These are phyloP conservation scores for Trichosporon inkin DNA, from an alignment of 1,284 basidiomycete species.

Conservation along the genomic window DNA sequence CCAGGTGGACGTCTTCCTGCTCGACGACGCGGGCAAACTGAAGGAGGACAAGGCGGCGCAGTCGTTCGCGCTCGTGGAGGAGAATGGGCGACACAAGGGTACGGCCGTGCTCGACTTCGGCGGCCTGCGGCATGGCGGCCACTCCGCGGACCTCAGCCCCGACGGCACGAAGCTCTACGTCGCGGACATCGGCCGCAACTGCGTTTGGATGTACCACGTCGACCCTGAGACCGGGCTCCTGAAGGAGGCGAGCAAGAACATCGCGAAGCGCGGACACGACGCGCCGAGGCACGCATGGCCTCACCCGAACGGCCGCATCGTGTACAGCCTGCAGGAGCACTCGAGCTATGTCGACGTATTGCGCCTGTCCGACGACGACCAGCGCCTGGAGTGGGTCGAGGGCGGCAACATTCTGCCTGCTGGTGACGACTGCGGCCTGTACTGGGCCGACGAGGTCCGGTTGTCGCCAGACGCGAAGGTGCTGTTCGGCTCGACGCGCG, in stretches of 20 bases:
- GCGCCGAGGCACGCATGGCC: constrained; percentile 51
- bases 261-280: constrained; percentile 45
- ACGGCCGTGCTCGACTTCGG: constrained; percentile 38
- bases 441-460: constrained; percentile 50
- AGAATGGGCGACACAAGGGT: constrained; percentile 19
- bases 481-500: constrained; percentile 49
- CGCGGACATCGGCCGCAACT: constrained; percentile 49
- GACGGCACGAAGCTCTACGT: constrained; percentile 44
- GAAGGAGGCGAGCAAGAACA: constrained; percentile 40
- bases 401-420: constrained; percentile 24
- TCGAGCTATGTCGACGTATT: constrained; percentile 25
- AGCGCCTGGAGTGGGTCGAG: constrained; percentile 22
- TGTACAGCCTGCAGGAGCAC: constrained; percentile 44
- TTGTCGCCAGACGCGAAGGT: constrained; percentile 36
- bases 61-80: constrained; percentile 20
- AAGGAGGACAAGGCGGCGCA: constrained; percentile 23
- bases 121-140: constrained; percentile 41
- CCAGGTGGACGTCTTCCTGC: constrained; percentile 45
- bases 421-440: constrained; percentile 12
- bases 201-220: constrained; percentile 48
- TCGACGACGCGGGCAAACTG: constrained; percentile 41
- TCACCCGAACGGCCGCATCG: constrained; percentile 46
- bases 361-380: constrained; percentile 16
- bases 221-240: constrained; percentile 31
- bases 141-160: constrained; percentile 39